phyloP scores from a whole-genome alignment of 164 flowering plant species.

The Malania oleifera region DNA sequence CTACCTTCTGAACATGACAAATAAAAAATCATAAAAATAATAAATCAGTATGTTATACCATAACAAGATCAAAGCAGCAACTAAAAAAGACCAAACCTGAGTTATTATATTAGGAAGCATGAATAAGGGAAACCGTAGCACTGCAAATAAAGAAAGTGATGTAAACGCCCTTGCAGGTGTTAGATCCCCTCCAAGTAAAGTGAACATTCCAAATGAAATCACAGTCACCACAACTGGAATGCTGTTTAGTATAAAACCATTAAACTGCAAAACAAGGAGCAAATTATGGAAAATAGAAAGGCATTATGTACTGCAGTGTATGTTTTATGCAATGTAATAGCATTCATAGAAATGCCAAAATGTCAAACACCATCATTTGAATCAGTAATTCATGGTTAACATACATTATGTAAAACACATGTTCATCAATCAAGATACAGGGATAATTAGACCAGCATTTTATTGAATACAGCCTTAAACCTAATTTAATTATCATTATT shows the following conservation, averaged over 20 bases:
- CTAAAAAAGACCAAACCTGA: slow-evolving; percentile 52
- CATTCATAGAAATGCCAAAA: too few species aligned
- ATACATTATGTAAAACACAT: not conserved
- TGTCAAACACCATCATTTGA: not conserved
- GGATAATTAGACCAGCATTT: not conserved
- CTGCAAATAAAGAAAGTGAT: slow-evolving; percentile 90
- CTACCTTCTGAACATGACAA: not conserved
- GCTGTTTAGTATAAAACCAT: slow-evolving; percentile 81
- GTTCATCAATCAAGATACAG: not conserved
- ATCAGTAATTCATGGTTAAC: not conserved
- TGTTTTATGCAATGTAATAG: too few species aligned
- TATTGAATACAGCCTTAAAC: not conserved
- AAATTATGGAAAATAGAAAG: too few species aligned
- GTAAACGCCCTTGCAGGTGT: slow-evolving; percentile 99
- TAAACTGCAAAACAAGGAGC: slow-evolving; percentile 50
- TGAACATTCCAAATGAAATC: slow-evolving; percentile 90
- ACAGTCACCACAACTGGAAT: slow-evolving; percentile 95
- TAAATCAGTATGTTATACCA: not conserved
- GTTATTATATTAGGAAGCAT: slow-evolving; percentile 97
- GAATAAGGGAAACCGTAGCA: slow-evolving; percentile 83
- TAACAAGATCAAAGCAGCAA: not conserved
- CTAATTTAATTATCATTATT: too few species aligned
- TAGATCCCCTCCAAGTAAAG: slow-evolving; percentile 90
- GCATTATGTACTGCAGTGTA: too few species aligned
- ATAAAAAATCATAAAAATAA: not conserved